A percentile compares a stretch with the other conserved stretches of the same genome.
Conservation (phyloP, 768 basidiomycete genomes). For the Rhodocollybia butyracea region DNA sequence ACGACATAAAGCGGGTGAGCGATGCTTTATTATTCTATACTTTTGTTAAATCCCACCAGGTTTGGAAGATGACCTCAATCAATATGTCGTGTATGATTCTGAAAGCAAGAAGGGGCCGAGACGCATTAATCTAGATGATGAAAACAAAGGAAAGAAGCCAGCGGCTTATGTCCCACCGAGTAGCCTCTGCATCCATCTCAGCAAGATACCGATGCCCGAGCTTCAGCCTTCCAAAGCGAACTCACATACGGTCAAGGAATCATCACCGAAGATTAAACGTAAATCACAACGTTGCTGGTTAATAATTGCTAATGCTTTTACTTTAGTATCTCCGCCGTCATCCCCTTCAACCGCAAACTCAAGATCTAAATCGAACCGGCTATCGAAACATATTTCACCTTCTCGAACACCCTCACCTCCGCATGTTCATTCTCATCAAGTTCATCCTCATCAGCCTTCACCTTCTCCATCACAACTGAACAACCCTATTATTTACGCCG, state of each 20-base stretch:
- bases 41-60: slow-evolving; percentile 23
- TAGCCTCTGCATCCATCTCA: slow-evolving; percentile 69
- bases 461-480: slow-evolving; percentile 42
- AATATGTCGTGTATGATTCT: slow-evolving; percentile 75
- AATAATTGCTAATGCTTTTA: not conserved
- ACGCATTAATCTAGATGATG: slow-evolving; percentile 68
- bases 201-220: slow-evolving; percentile 88
- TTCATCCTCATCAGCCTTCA: slow-evolving; percentile 33
- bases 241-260: slow-evolving; percentile 29
- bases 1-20: slow-evolving; percentile 67
- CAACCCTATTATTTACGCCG: slow-evolving; percentile 36
- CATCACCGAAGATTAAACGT: slow-evolving; percentile 29
- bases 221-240: slow-evolving; percentile 49
- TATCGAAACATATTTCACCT: slow-evolving; percentile 15
- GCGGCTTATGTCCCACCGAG: slow-evolving; percentile 62
- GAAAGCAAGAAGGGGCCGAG: slow-evolving; percentile 49
- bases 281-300: not conserved
- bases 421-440: slow-evolving; percentile 28
- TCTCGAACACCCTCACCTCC: slow-evolving; percentile 8
- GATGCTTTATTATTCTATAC: not conserved
- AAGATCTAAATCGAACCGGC: slow-evolving; percentile 18
- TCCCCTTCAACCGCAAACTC: slow-evolving; percentile 6
- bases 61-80: slow-evolving; percentile 55
- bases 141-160: slow-evolving; percentile 31
- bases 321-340: not conserved